Evolutionary conservation across 148 eudicot genomes (phyloP), one percentile per base, ranked within the genome.

Genomic region (Dysphania ambrosioides): DNA sequence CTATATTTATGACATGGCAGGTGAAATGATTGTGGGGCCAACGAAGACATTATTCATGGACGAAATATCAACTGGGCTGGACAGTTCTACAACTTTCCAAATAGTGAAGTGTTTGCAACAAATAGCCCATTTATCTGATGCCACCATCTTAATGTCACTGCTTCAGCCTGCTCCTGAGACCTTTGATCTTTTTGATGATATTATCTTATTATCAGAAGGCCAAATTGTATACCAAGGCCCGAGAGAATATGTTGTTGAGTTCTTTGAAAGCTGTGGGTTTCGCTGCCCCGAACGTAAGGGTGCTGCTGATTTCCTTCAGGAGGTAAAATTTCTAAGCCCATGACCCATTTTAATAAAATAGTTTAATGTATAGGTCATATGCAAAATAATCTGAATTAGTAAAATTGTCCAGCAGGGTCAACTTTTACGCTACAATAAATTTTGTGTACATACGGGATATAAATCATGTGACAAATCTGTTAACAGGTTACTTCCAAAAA

Each of bases 31-130:
- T 44, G 97, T 92, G 47, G 97, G 97, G 56, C 97, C 97, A 53
- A 87, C 93, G 12, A 92, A 92, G 73, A 85, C 96, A 8, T 34
- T 92, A 38, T 91, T 93, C 75, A 93, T 93, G 98, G 98, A 93
- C n/a, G 98, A 93, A 75, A 93, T 93, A 83, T 93, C 98, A 32
- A 93, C 98, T 41, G 98, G 98, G 29, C 83, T 93, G 32, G 98
- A 91, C 76, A 93, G 97, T 79, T 93, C 98, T 0, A 93, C 98
- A 9, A 93, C 98, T 0, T 91, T 76, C 41, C 98, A 93, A 57
- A 89, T 93, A 58, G 91, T 92, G 4, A 92, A 90, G 68, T 92
- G 97, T 66, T 68, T 92, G 81, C 97, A 90, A 56, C 97, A 92
- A 72, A 90, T 92, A 66, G 97, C 89, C 40, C 97, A 88, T 76